Evolutionary conservation across 2,329 filamentous ascomycete genomes (phyloP), one percentile per base, ranked within the genome.

Genomic region (Monascus ruber): DNA sequence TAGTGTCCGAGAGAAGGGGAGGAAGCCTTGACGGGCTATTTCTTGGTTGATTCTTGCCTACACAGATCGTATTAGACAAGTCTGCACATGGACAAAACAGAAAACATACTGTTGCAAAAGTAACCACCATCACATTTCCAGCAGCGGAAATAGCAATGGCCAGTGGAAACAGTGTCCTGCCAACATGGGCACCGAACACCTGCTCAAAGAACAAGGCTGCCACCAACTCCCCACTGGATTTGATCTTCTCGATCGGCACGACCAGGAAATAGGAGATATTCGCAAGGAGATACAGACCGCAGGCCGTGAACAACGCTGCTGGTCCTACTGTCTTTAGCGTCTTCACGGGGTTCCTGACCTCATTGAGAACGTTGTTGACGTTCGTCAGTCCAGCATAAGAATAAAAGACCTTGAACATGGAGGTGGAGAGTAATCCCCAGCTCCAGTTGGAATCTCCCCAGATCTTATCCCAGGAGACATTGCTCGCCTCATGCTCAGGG

Each of bases 51-150:
- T 60, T 2, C 81, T 74, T 4, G 79, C 74, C 77, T 82, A 42
- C 1, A 17, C 3, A 17, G 17, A 17, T 17, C 17, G 17, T 17
- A 17, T 17, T 17, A 17, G 17, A 17, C 17, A 17, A 17, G 17
- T 17, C 29, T 31, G 29, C 24, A 26, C 7, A 25, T 8, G 5
- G 33, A 26, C 10, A 11, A 35, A 35, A n/a, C 27, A 25, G 17
- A 17, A 17, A 17, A 58, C 70, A 50, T 65, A 81, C 80, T 56
- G 80, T 58, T 1, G 78, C 71, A 54, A 84, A 85, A 0, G 77
- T 77, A 2, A 82, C 79, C 0, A 83, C 79, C 72, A 85, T 79
- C 9, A 85, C 80, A 52, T 85, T 85, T 0, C 81, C 82, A 2
- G 70, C 73, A 0, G 79, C 79, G 1, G 78, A 83, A 24, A 83